phyloP scores from a whole-genome alignment of 371 early-diverging fungal genomes.

The Paraphysoderma sedebokerense region DNA sequence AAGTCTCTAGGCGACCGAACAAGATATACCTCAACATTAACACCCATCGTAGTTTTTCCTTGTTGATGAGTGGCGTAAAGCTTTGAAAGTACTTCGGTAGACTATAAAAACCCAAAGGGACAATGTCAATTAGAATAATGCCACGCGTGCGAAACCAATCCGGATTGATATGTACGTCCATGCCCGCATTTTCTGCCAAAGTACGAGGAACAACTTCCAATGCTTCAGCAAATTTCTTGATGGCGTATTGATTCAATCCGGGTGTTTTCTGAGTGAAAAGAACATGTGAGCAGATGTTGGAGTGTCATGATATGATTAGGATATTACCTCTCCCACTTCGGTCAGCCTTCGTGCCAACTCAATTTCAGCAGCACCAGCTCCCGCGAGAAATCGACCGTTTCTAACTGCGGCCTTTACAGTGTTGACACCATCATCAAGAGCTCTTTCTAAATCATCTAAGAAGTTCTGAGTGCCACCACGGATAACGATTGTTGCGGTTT shows the following conservation, averaged over 20 bases:
- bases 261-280: constrained; percentile 85
- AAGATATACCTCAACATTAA: constrained; percentile 68
- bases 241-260: constrained; percentile 88
- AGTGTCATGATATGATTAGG: too few species aligned
- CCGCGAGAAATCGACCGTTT: constrained; percentile 74
- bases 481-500: constrained; percentile 88
- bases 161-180: too few species aligned
- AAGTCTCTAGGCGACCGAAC: not conserved
- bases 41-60: constrained; percentile 28
- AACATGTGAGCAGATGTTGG: too few species aligned
- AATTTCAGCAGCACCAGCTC: constrained; percentile 94
- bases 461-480: constrained; percentile 95
- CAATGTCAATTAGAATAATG: too few species aligned
- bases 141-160: too few species aligned
- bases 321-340: constrained; percentile 14
- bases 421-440: constrained; percentile 96
- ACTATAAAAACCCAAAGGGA: too few species aligned
- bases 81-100: constrained; percentile 80
- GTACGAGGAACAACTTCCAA: constrained; percentile 91
- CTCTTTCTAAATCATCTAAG: constrained; percentile 95
- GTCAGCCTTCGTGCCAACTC: constrained; percentile 48
- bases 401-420: constrained; percentile 84
- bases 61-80: constrained; percentile 82
- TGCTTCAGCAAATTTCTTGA: constrained; percentile 91
- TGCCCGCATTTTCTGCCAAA: constrained; percentile 88